phyloP scores from a whole-genome alignment of 306 rosid genomes.

The Trifolium pratense region DNA sequence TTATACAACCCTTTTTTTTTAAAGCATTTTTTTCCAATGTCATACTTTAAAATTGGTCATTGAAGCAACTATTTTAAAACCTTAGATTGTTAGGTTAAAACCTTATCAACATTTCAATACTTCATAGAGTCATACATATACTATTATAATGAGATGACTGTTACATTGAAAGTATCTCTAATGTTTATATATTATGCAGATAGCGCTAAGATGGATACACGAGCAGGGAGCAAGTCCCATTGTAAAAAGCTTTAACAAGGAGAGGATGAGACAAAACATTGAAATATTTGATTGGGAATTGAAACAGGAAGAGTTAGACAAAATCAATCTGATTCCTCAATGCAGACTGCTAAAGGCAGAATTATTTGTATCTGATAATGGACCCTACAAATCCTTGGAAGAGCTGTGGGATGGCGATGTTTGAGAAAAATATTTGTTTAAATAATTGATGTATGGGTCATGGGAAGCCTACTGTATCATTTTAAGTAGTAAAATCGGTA shows the following conservation, averaged over 20 bases:
- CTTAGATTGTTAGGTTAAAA: no score
- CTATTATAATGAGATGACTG: not conserved
- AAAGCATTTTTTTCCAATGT: no score
- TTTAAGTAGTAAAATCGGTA: no score
- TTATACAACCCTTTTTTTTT: no score
- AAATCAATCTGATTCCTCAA: conserved; percentile 13
- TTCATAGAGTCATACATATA: not conserved
- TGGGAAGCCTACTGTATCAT: not conserved
- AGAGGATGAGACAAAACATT: conserved; percentile 22
- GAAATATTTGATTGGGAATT: conserved; percentile 26
- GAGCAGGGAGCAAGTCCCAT: not conserved
- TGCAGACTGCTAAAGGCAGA: not conserved
- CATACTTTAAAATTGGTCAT: no score
- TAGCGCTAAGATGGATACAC: conserved; percentile 1
- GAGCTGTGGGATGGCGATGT: not conserved
- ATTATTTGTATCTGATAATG: conserved; percentile 10
- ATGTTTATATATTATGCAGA: not conserved
- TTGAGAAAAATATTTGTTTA: not conserved
- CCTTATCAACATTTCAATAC: not conserved
- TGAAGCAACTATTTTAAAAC: no score
- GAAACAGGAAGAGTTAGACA: not conserved
- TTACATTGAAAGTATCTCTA: not conserved
- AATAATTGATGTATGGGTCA: not conserved
- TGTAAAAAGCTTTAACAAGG: conserved; percentile 16
- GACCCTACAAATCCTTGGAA: conserved; percentile 15